phyloP scores from a whole-genome alignment of 352 stramenopile species.

The Phytophthora litchii region DNA sequence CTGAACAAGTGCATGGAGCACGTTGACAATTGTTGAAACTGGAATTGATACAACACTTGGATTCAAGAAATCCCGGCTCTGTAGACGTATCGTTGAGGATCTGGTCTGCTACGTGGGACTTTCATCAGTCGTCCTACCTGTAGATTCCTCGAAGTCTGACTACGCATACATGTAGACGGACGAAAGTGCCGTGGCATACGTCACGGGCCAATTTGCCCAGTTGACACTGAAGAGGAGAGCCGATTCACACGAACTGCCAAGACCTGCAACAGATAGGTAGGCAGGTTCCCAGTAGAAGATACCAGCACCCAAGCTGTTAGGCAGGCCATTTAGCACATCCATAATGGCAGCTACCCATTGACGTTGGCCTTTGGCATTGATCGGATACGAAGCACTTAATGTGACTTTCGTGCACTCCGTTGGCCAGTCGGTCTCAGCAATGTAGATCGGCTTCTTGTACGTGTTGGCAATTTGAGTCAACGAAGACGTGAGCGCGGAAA shows the following conservation, averaged over 20 bases:
- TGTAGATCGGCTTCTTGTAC: slow-evolving; percentile 38
- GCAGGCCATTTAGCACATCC: slow-evolving; percentile 25
- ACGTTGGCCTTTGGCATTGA: slow-evolving; percentile 30
- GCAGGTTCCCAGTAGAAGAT: slow-evolving; percentile 47
- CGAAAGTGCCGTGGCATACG: slow-evolving; percentile 30
- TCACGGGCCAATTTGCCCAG: slow-evolving; percentile 28
- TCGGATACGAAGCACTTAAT: slow-evolving; percentile 31
- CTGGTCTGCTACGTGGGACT: background rate
- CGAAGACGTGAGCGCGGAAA: slow-evolving; percentile 35
- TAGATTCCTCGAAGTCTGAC: too few relatives aligned
- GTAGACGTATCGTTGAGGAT: background rate
- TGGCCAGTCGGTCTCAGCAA: slow-evolving; percentile 42
- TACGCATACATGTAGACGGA: slow-evolving; percentile 32
- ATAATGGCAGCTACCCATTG: slow-evolving; percentile 36
- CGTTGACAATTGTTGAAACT: too few relatives aligned
- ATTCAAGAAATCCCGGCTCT: background rate
- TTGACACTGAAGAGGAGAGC: slow-evolving; percentile 41
- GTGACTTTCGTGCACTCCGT: slow-evolving; percentile 31
- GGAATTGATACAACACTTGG: background rate
- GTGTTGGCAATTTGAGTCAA: slow-evolving; percentile 32
- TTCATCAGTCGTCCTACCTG: too few relatives aligned
- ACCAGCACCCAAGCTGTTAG: slow-evolving; percentile 28
- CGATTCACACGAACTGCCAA: slow-evolving; percentile 34
- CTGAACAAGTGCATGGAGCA: too few relatives aligned
- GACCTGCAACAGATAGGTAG: slow-evolving; percentile 27